These are phyloP conservation scores for Yamadazyma blattariae DNA, from an alignment of 1,139 yeast species.

Conservation along the genomic window DNA sequence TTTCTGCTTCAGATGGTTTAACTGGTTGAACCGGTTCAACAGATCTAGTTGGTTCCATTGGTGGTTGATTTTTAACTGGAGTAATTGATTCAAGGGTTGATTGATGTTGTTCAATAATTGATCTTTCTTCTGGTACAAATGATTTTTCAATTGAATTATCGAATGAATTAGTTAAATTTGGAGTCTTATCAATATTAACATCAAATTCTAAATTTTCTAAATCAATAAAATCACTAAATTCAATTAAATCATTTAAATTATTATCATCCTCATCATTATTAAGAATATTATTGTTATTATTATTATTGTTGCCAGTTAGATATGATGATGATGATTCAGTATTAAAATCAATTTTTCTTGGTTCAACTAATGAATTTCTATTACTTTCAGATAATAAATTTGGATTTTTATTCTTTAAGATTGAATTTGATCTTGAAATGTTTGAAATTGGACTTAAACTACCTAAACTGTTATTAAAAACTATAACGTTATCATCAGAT, in stretches of 20 bases:
- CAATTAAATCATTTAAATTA: conserved; percentile 42
- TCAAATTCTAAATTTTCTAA: conserved; percentile 40
- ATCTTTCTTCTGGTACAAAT: background rate
- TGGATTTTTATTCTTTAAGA: conserved; percentile 37
- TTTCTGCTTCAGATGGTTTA: background rate
- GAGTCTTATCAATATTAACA: conserved; percentile 4
- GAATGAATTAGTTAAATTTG: background rate
- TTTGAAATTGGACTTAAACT: conserved; percentile 13
- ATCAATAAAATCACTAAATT: conserved; percentile 64
- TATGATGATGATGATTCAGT: conserved; percentile 3
- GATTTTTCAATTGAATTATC: background rate
- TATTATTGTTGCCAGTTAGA: background rate
- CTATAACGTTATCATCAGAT: conserved; percentile 41
- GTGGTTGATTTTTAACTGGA: background rate
- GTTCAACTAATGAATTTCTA: conserved; percentile 6
- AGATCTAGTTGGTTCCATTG: too few relatives aligned
- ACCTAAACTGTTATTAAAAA: conserved; percentile 15
- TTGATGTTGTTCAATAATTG: background rate
- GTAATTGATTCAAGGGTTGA: background rate
- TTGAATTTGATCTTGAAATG: conserved; percentile 42
- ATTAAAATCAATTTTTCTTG: conserved; percentile 2
- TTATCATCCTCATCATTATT: conserved; percentile 13
- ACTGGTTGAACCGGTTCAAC: background rate
- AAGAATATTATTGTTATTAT: background rate
- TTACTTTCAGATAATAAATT: background rate